These are phyloP conservation scores for Keithomyces neogunnii DNA, from an alignment of 2,329 filamentous ascomycete genomes.

Conservation along the genomic window DNA sequence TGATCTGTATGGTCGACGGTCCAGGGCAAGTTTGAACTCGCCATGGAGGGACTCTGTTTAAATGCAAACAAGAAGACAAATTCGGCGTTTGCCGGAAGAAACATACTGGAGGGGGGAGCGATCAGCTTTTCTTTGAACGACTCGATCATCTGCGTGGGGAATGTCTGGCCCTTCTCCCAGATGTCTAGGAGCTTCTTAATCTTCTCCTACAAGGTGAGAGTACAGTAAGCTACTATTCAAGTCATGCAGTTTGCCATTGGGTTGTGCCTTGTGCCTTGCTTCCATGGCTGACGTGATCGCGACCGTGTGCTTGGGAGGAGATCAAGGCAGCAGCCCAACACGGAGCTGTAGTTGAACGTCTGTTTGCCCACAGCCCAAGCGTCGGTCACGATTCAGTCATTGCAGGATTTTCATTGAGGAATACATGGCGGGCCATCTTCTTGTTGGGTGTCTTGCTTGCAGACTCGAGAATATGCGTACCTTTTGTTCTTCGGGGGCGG, in stretches of 20 bases:
- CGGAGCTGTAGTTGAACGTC: not conserved
- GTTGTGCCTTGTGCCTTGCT: constrained; percentile 9
- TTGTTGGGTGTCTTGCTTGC: not conserved
- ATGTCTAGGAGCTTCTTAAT: constrained; percentile 91
- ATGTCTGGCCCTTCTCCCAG: constrained; percentile 93
- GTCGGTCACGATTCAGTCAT: not conserved
- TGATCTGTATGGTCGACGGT: too few relatives aligned
- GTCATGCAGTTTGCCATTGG: not conserved
- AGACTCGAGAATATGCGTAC: constrained; percentile 51
- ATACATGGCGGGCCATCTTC: not conserved
- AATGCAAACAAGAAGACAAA: not conserved
- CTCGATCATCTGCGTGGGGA: constrained; percentile 69
- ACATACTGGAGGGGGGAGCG: constrained; percentile 58
- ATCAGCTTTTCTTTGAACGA: constrained; percentile 77
- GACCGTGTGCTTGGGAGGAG: not conserved
- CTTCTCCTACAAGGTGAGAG: constrained; percentile 67
- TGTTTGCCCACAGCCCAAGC: not conserved
- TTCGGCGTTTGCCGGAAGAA: constrained; percentile 1
- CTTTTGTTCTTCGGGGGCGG: constrained; percentile 91
- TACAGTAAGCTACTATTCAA: constrained; percentile 29
- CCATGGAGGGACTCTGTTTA: not conserved
- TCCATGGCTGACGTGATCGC: not conserved
- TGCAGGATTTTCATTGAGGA: not conserved
- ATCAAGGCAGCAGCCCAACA: not conserved
- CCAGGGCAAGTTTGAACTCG: not conserved